Evolutionary conservation across 352 stramenopile genomes (phyloP).

Genomic region (Pseudoperonospora humuli): DNA sequence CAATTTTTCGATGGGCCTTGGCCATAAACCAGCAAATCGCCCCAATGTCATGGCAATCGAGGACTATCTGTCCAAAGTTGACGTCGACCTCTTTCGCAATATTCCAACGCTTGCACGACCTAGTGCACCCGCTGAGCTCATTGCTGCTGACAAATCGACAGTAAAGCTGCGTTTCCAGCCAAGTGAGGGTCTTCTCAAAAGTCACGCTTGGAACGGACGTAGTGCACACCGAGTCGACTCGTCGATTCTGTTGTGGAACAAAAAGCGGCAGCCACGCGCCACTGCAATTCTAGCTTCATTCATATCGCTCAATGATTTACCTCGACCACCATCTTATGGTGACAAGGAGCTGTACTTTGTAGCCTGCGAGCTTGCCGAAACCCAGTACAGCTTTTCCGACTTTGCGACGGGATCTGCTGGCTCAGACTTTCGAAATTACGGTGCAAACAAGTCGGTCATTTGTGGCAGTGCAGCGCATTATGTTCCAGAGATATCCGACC

Average conservation of each 20-base stretch:
- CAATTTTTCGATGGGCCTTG: conserved; percentile 21
- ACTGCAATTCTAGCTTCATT: conserved; percentile 37
- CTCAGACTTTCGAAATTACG: conserved; percentile 19
- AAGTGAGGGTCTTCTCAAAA: conserved; percentile 19
- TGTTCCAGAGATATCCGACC: conserved; percentile 24
- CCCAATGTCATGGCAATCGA: conserved; percentile 29
- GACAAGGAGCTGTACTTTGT: conserved; percentile 42
- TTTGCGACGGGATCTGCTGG: conserved; percentile 34
- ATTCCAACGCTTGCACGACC: conserved; percentile 15
- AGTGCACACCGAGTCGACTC: conserved; percentile 35
- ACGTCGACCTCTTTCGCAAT: conserved; percentile 18
- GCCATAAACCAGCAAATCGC: conserved; percentile 14
- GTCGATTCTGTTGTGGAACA: conserved; percentile 42
- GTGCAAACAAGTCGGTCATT: conserved; percentile 24
- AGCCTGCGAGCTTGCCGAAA: conserved; percentile 39
- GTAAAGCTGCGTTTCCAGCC: conserved; percentile 24
- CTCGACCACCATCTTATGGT: conserved; percentile 31
- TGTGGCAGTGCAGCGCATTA: conserved; percentile 44
- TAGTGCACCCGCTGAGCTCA: conserved; percentile 14
- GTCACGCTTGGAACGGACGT: conserved; percentile 27
- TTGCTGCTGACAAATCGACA: conserved; percentile 18
- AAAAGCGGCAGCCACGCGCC: conserved; percentile 29
- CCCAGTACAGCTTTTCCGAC: conserved; percentile 29
- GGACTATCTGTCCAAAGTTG: conserved; percentile 22
- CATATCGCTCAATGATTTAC: conserved; percentile 20